Percentiles rank a stretch among this genome's conserved stretches.
Evolutionary conservation across 2,329 filamentous ascomycete genomes (phyloP).

Genomic region (Lasiodiplodia citricola): DNA sequence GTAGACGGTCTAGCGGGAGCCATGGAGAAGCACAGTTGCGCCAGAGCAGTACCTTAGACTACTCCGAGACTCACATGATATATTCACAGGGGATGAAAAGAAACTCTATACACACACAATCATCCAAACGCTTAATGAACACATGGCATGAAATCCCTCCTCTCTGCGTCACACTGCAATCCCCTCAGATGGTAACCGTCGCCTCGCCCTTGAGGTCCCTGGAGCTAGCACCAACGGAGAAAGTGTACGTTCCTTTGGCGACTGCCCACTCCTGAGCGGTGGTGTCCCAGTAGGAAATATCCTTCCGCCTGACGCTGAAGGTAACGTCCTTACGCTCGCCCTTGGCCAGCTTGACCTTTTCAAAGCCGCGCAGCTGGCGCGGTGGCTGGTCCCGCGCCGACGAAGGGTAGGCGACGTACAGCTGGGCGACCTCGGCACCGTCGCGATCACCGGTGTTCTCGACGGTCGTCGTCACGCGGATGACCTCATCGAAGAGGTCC

Average conservation of each 20-base stretch:
- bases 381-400: slow-evolving; percentile 24
- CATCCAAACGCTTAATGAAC: not conserved
- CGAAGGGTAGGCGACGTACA: slow-evolving; percentile 29
- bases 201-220: slow-evolving; percentile 16
- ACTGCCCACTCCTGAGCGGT: slow-evolving; percentile 29
- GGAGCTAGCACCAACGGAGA: slow-evolving; percentile 25
- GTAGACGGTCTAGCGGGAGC: not conserved
- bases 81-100: not conserved
- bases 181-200: not conserved
- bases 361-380: slow-evolving; percentile 29
- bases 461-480: slow-evolving; percentile 25
- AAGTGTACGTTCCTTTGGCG: slow-evolving; percentile 16
- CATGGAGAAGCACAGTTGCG: not conserved
- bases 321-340: slow-evolving; percentile 24
- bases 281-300: slow-evolving; percentile 30
- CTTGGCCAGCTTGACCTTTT: slow-evolving; percentile 27
- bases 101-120: not conserved
- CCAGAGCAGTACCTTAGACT: not conserved
- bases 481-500: slow-evolving; percentile 20
- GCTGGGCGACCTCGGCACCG: slow-evolving; percentile 31
- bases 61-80: not conserved
- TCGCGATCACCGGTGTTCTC: slow-evolving; percentile 29
- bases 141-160: not conserved
- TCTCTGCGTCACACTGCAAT: not conserved
- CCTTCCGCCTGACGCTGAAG: slow-evolving; percentile 27